These are phyloP conservation scores for Alternaria sp. DNA, from an alignment of 2,329 filamentous ascomycete species.

Conservation along the genomic window DNA sequence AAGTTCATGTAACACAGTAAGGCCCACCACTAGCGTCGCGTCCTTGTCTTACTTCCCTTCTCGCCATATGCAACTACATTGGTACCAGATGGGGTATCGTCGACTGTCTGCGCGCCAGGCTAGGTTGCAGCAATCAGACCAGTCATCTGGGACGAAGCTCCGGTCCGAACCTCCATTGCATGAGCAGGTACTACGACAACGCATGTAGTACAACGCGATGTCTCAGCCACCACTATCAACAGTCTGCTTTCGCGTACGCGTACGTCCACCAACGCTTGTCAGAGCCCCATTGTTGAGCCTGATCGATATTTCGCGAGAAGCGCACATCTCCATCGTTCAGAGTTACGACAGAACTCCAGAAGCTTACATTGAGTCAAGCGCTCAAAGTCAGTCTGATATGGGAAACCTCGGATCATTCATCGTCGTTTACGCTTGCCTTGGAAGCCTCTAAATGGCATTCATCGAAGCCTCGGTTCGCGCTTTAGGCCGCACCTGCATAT, in stretches of 20 bases:
- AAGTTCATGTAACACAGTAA: not conserved
- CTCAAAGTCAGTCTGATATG: not conserved
- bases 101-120: not conserved
- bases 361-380: not conserved
- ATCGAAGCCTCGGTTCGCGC: not conserved
- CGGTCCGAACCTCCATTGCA: not conserved
- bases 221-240: not conserved
- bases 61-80: not conserved
- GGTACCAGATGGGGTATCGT: not conserved
- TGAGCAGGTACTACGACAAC: not conserved
- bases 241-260: not conserved
- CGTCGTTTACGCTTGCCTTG: not conserved
- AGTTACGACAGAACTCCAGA: not conserved
- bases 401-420: not conserved
- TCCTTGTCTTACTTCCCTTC: not conserved
- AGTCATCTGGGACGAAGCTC: not conserved
- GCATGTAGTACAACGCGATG: not conserved
- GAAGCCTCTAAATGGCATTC: not conserved
- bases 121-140: not conserved
- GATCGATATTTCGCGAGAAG: not conserved
- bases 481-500: not conserved
- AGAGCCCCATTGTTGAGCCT: not conserved
- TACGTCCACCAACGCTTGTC: not conserved
- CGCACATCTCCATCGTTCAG: not conserved
- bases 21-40: not conserved